Base-by-base conservation (phyloP, 768 basidiomycete genomes). In the Gymnopilus dilepis region DNA sequence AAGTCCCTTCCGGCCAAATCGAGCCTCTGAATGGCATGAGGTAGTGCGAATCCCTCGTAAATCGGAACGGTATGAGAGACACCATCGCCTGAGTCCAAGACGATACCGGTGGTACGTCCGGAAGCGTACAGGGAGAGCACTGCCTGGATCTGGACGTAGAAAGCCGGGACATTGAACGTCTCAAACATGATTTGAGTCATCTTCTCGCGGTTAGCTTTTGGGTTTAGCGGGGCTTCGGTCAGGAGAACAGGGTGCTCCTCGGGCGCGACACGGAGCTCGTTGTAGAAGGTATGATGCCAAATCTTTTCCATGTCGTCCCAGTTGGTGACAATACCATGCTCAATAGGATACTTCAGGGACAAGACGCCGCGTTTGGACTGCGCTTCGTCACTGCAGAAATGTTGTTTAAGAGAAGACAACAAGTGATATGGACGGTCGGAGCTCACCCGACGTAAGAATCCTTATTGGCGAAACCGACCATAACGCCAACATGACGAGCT, bases 221-320 rank as follows among this genome's bases (percentile, higher is more conserved):
- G 93, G 82, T 96, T 96, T 67, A 94, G 85, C 19, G 94, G 93
- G 28, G 94, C 94, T 78, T 96, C 94, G 63, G 94, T 96, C 73
- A 95, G 83, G 60, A 96, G 84, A 69, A 95, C 90, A 64, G 94
- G 94, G 82, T 95, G 92, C 81, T 94, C 92, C 76, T 95, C 92
- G 28, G 94, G 93, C 4, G 92, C 93, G 68, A 95, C 92, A 79
- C 93, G 92, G 62, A 94, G 88, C 77, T 94, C 94, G 75, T 95
- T 95, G 86, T 94, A 96, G 79, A 96, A 97, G 31, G 95, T 95
- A 82, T 96, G 94, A 76, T 95, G 94, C 94, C 94, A 97, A 76
- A 96, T 96, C 82, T 96, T 95, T 82, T 97, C 95, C 94, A 96
- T 96, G 78, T 96, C 95, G 71, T 96, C 95, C 95, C 95, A 97